Conservation (phyloP, 192 early-diverging fungal genomes). For the Allomyces arbusculus region DNA sequence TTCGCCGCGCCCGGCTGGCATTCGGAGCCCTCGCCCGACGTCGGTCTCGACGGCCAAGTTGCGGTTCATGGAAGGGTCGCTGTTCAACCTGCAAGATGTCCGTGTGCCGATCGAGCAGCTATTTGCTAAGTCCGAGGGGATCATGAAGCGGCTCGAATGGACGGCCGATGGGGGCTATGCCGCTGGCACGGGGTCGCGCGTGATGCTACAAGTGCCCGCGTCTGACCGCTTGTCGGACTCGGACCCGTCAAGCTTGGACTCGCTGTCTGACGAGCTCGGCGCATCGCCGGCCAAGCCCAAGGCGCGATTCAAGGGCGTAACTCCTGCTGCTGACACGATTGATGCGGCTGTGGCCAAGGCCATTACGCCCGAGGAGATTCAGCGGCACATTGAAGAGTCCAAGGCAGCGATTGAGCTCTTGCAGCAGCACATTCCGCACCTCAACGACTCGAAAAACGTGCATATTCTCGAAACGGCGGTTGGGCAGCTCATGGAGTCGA, state of each 20-base stretch:
- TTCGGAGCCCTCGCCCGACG: not conserved
- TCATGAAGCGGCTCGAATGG: not conserved
- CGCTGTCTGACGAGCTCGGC: too few species aligned
- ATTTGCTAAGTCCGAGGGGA: not conserved
- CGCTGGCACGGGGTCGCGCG: too few species aligned
- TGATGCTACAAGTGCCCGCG: too few species aligned
- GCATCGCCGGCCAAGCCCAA: too few species aligned
- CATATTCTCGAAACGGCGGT: not conserved
- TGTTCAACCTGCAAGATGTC: not conserved
- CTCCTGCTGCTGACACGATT: too few species aligned
- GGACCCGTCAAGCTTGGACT: too few species aligned
- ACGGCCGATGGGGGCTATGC: too few species aligned
- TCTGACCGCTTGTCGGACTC: too few species aligned
- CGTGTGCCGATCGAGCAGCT: not conserved
- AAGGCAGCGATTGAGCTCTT: not conserved
- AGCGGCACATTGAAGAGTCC: not conserved
- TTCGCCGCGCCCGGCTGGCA: not conserved
- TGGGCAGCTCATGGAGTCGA: not conserved
- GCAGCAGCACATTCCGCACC: not conserved
- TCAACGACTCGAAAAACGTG: slow-evolving; percentile 1
- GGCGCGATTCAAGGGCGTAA: too few species aligned
- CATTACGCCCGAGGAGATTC: not conserved
- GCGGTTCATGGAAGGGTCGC: not conserved
- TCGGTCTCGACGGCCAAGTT: not conserved
- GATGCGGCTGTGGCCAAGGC: too few species aligned